Conservation (phyloP, 495 filamentous ascomycete species). For the Massariosphaeria phaeospora region DNA sequence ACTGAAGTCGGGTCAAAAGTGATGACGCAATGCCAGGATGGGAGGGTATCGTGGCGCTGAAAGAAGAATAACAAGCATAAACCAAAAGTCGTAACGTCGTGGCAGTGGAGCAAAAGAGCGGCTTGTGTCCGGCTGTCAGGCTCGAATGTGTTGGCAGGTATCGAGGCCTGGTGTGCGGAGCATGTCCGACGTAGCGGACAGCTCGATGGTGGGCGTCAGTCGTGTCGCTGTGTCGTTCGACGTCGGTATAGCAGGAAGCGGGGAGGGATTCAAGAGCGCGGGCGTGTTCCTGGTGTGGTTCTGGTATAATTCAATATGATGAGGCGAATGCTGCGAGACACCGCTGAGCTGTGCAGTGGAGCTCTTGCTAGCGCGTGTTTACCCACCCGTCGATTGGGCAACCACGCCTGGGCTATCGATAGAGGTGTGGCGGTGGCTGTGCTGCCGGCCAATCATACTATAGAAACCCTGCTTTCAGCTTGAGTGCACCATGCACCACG, state of each 20-base stretch:
- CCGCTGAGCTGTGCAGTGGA: neutral
- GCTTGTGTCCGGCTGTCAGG: slow-evolving; percentile 3
- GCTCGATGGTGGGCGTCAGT: slow-evolving; percentile 18
- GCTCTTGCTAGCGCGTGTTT: slow-evolving; percentile 17
- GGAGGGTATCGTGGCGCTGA: slow-evolving; percentile 9
- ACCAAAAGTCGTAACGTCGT: slow-evolving; percentile 26
- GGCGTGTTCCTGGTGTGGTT: neutral
- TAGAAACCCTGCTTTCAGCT: slow-evolving; percentile 12
- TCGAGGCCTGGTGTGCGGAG: slow-evolving; percentile 15
- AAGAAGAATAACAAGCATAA: neutral
- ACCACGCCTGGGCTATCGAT: slow-evolving; percentile 14
- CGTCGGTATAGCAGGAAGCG: neutral
- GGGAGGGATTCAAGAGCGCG: neutral
- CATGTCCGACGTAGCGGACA: slow-evolving; percentile 26
- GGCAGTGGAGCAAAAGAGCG: slow-evolving; percentile 7
- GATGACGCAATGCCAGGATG: slow-evolving; percentile 7
- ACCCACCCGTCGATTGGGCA: too few species aligned
- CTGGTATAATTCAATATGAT: neutral
- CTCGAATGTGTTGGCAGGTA: slow-evolving; percentile 26
- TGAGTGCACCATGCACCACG: neutral
- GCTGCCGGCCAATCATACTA: slow-evolving; percentile 14
- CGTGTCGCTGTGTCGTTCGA: slow-evolving; percentile 18
- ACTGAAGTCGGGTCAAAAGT: neutral
- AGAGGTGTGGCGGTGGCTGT: slow-evolving; percentile 17
- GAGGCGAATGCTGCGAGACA: neutral